phyloP scores from a whole-genome alignment of 768 basidiomycete species.

The Lentinula guzmanii region DNA sequence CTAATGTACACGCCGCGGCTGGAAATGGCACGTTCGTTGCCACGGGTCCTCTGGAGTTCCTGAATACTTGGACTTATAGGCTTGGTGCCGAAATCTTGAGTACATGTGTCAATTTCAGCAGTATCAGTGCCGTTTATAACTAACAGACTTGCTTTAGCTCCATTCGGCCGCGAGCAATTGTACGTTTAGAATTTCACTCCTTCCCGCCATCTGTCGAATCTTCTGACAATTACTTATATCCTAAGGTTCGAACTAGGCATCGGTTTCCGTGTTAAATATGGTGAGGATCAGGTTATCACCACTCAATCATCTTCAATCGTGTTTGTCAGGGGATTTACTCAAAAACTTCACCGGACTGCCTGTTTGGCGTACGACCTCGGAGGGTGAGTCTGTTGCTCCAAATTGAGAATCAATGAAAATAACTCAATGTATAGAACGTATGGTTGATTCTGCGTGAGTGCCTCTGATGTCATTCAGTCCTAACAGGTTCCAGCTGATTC shows the following conservation, averaged over 20 bases:
- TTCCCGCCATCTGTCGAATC: background rate
- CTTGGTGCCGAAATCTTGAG: slow-evolving; percentile 66
- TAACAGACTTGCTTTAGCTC: slow-evolving; percentile 29
- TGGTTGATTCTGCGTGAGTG: slow-evolving; percentile 42
- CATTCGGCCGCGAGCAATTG: slow-evolving; percentile 69
- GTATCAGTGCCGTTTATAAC: background rate
- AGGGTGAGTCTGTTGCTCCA: slow-evolving; percentile 28
- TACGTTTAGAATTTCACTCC: slow-evolving; percentile 23
- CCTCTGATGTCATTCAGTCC: background rate
- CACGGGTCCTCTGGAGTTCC: slow-evolving; percentile 52
- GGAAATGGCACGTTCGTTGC: slow-evolving; percentile 37
- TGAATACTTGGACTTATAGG: slow-evolving; percentile 73
- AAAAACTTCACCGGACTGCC: slow-evolving; percentile 43
- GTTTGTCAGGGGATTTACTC: slow-evolving; percentile 23
- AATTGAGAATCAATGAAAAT: background rate
- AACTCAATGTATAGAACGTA: slow-evolving; percentile 29
- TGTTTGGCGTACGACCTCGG: slow-evolving; percentile 57
- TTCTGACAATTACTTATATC: background rate
- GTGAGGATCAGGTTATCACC: slow-evolving; percentile 25
- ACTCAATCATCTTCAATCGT: background rate
- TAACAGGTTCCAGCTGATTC: background rate
- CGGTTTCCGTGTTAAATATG: slow-evolving; percentile 59
- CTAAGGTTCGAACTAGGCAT: slow-evolving; percentile 43
- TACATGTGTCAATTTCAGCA: background rate
- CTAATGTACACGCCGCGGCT: slow-evolving; percentile 42